Percentiles rank a stretch among this genome's conserved stretches.
Evolutionary conservation across 768 basidiomycete species (phyloP).

Genomic region (Naganishia friedmannii): DNA sequence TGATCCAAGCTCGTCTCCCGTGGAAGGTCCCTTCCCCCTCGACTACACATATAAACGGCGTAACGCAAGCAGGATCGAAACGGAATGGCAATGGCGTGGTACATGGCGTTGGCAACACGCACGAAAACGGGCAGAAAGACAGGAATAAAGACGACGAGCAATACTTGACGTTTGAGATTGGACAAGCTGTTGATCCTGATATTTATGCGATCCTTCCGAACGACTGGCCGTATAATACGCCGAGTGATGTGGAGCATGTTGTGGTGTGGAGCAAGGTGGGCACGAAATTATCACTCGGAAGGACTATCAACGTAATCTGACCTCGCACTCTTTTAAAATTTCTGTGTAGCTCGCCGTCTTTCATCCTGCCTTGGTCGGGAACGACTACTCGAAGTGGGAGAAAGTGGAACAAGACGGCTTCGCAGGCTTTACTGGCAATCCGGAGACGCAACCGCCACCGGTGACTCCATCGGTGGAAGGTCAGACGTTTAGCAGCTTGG

Average conservation of each 20-base stretch:
- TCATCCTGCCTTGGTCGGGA: slow-evolving; percentile 44
- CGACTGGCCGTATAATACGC: slow-evolving; percentile 51
- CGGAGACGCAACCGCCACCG: slow-evolving; percentile 8
- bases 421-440: slow-evolving; percentile 45
- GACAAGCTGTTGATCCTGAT: slow-evolving; percentile 33
- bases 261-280: slow-evolving; percentile 49
- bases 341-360: slow-evolving; percentile 44
- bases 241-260: slow-evolving; percentile 45
- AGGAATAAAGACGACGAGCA: not conserved
- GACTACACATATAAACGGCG: not conserved
- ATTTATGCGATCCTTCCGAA: slow-evolving; percentile 46
- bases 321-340: not conserved
- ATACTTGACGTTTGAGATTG: slow-evolving; percentile 22
- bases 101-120: not conserved
- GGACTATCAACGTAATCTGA: not conserved
- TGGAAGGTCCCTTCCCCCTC: slow-evolving; percentile 30
- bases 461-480: not conserved
- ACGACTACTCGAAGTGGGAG: slow-evolving; percentile 41
- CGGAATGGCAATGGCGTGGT: not conserved
- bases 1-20: slow-evolving; percentile 43
- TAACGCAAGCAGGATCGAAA: too few relatives aligned
- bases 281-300: not conserved
- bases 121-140: not conserved
- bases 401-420: slow-evolving; percentile 44
- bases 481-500: not conserved